These are phyloP conservation scores for Salix caprea DNA, from an alignment of 345 rosid genomes.

Conservation along the genomic window DNA sequence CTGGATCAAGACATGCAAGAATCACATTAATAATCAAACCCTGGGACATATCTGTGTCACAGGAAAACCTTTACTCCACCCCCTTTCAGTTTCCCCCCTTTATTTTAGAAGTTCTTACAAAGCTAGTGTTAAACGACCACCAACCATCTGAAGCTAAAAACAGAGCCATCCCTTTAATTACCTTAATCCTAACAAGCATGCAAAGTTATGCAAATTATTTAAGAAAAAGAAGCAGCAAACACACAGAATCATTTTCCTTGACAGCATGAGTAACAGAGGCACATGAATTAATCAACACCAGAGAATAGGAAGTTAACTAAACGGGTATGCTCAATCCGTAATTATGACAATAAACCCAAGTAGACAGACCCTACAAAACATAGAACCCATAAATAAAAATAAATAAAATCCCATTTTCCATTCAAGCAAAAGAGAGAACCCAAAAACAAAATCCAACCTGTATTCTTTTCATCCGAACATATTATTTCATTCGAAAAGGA, in stretches of 20 bases:
- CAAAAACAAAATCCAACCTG: no score
- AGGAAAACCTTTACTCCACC: background rate
- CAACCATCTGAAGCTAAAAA: background rate
- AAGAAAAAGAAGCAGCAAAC: constrained; percentile 13
- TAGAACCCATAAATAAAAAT: background rate
- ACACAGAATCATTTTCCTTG: constrained; percentile 11
- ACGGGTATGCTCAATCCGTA: constrained; percentile 19
- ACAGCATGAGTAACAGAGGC: constrained; percentile 1
- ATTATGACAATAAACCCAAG: constrained; percentile 16
- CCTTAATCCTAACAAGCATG: constrained; percentile 3
- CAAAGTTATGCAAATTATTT: constrained; percentile 13
- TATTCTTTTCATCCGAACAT: background rate
- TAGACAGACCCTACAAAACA: background rate
- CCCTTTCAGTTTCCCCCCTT: background rate
- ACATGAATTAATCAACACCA: background rate
- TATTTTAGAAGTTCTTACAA: background rate
- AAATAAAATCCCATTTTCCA: background rate
- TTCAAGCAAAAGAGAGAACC: background rate
- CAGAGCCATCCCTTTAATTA: background rate
- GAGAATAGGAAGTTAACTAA: background rate
- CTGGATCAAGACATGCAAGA: constrained; percentile 22
- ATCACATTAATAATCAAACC: constrained; percentile 3
- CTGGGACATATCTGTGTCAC: background rate
- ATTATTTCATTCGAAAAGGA: background rate
- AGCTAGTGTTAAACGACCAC: constrained; percentile 3